Conservation (phyloP, 2,329 filamentous ascomycete species). For the Graphiopsis chlorocephala region DNA sequence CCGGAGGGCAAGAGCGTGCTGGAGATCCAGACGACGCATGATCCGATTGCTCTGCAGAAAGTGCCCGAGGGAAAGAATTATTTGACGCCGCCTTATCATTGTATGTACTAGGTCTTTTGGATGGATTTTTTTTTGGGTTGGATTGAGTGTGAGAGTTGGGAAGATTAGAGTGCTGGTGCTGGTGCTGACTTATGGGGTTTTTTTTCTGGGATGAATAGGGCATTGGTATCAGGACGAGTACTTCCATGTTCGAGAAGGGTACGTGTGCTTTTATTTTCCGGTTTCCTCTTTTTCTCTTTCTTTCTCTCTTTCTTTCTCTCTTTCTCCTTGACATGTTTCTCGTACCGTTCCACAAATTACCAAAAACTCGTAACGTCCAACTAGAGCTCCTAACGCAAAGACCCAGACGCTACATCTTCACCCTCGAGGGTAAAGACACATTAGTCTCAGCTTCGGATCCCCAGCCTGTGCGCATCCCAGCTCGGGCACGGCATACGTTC, state of each 20-base stretch:
- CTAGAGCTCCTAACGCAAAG: too few species aligned
- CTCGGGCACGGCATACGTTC: slow-evolving; percentile 29
- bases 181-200: too few species aligned
- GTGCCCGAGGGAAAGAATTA: neutral
- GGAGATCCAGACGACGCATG: slow-evolving; percentile 31
- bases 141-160: too few species aligned
- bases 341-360: too few species aligned
- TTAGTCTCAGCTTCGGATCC: slow-evolving; percentile 25
- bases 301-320: too few species aligned
- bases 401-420: neutral
- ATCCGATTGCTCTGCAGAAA: neutral
- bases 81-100: neutral
- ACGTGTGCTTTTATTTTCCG: too few species aligned
- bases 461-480: slow-evolving; percentile 27
- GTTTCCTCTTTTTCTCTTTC: too few species aligned
- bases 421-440: slow-evolving; percentile 15
- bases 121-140: too few species aligned
- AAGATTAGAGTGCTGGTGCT: neutral
- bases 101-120: neutral
- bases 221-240: neutral
- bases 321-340: too few species aligned
- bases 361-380: too few species aligned
- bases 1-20: slow-evolving; percentile 27
- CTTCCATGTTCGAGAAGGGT: neutral
- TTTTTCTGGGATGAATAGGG: neutral